phyloP scores from a whole-genome alignment of 176 grass and related monocot genomes.

The Triticum dicoccoides region DNA sequence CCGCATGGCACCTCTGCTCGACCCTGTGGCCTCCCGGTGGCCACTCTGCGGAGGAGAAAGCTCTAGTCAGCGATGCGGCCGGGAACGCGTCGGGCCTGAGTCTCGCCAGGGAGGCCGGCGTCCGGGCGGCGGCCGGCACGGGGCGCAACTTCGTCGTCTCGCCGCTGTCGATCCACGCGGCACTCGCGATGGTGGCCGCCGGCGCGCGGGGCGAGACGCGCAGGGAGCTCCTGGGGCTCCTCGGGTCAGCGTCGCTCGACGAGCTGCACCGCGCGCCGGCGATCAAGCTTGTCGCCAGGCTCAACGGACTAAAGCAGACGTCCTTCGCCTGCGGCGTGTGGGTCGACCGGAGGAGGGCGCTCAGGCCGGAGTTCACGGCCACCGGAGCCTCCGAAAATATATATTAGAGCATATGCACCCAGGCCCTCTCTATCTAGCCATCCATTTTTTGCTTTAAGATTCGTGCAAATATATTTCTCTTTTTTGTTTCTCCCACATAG shows the following conservation, averaged over 20 bases:
- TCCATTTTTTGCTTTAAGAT: too few species aligned
- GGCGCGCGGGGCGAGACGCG: not conserved
- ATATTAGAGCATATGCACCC: too few species aligned
- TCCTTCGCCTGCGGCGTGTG: conserved; percentile 37
- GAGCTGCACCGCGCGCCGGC: not conserved
- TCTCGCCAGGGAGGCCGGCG: not conserved
- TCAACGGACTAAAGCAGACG: not conserved
- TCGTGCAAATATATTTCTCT: too few species aligned
- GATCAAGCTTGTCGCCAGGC: not conserved
- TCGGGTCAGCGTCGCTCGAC: not conserved
- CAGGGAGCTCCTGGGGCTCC: conserved; percentile 12
- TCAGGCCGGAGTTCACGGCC: not conserved
- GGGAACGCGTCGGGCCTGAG: not conserved
- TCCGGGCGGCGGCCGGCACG: not conserved
- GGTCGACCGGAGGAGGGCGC: not conserved
- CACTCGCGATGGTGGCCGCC: conserved; percentile 19
- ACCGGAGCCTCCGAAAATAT: too few species aligned
- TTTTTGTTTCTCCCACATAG: too few species aligned
- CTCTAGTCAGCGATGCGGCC: not conserved
- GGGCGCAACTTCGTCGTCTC: conserved; percentile 10
- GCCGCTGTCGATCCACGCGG: conserved; percentile 22
- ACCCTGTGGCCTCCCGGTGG: not conserved
- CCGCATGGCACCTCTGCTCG: not conserved
- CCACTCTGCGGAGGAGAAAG: not conserved
- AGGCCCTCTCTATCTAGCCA: too few species aligned